A percentile compares a stretch with the other conserved stretches of the same genome.
Evolutionary conservation across 2,329 filamentous ascomycete species (phyloP).

Genomic region (Aspergillus clavatus): DNA sequence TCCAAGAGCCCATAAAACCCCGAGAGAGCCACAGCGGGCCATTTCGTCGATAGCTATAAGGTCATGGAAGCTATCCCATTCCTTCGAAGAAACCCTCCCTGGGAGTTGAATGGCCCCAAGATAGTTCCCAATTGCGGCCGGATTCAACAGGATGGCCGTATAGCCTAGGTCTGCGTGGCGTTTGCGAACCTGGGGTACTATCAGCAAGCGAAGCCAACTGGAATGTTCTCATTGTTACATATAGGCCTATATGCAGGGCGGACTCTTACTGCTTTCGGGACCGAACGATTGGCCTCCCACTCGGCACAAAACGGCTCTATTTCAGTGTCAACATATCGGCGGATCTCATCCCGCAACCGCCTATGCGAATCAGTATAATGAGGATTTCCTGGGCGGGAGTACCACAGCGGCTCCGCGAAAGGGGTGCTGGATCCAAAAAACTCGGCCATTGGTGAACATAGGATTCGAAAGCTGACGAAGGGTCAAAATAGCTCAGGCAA

Average conservation of each 20-base stretch:
- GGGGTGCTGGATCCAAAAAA: slow-evolving; percentile 3
- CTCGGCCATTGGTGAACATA: too few relatives aligned
- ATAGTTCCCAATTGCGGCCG: slow-evolving; percentile 14
- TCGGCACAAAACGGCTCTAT: slow-evolving; percentile 23
- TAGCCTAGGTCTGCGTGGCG: slow-evolving; percentile 20
- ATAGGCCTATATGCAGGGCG: slow-evolving; percentile 12
- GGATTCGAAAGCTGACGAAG: too few relatives aligned
- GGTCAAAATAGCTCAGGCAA: too few relatives aligned
- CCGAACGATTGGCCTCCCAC: too few relatives aligned
- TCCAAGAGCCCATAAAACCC: slow-evolving; percentile 28
- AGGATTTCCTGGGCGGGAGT: slow-evolving; percentile 16
- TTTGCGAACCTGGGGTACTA: slow-evolving; percentile 8
- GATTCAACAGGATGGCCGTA: slow-evolving; percentile 17
- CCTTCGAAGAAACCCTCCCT: slow-evolving; percentile 23
- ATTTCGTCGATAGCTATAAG: slow-evolving; percentile 37
- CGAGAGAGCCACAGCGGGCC: slow-evolving; percentile 32
- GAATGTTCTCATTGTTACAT: too few relatives aligned
- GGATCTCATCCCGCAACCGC: slow-evolving; percentile 18
- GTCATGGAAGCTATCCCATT: slow-evolving; percentile 38
- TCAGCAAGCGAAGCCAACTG: too few relatives aligned
- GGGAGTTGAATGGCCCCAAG: slow-evolving; percentile 21
- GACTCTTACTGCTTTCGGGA: slow-evolving; percentile 15
- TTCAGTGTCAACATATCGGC: slow-evolving; percentile 23
- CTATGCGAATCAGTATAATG: slow-evolving; percentile 24
- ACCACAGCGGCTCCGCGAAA: slow-evolving; percentile 25